Evolutionary conservation across 352 stramenopile species (phyloP).

Genomic region (Plasmopara halstedii): DNA sequence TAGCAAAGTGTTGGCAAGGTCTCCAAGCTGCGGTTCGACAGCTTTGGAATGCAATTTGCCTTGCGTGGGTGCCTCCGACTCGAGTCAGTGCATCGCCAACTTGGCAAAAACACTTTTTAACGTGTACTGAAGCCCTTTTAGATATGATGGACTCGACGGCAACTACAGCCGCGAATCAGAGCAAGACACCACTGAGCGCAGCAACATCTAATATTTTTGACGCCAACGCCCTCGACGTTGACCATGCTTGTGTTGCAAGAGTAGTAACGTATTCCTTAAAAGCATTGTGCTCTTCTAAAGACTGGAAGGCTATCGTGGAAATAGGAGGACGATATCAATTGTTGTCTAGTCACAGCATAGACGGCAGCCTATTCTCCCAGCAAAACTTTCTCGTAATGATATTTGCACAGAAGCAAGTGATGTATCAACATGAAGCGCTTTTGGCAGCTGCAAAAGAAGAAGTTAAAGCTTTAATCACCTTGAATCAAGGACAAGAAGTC

Average conservation of each 20-base stretch:
- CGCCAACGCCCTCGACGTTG: conserved; percentile 25
- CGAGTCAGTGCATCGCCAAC: conserved; percentile 8
- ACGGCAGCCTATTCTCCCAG: conserved; percentile 48
- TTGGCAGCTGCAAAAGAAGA: conserved; percentile 27
- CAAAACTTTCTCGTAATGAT: conserved; percentile 47
- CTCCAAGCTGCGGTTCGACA: conserved; percentile 48
- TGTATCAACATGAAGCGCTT: conserved; percentile 22
- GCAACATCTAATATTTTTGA: conserved; percentile 11
- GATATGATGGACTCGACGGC: conserved; percentile 43
- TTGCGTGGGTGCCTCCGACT: conserved; percentile 44
- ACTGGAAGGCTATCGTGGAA: conserved; percentile 50
- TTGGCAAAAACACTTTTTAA: conserved; percentile 15
- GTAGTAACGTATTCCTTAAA: conserved; percentile 35
- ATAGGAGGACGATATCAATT: conserved; percentile 47
- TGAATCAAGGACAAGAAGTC: conserved; percentile 47
- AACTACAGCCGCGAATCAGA: neutral
- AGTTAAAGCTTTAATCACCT: conserved; percentile 27
- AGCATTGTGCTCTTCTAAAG: conserved; percentile 23
- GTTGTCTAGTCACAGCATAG: conserved; percentile 17
- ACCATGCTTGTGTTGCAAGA: conserved; percentile 42
- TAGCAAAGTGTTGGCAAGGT: conserved; percentile 40
- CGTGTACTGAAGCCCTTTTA: conserved; percentile 38
- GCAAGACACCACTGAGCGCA: neutral
- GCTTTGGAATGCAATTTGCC: conserved; percentile 48
- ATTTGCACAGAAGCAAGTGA: conserved; percentile 58